Conservation (phyloP, 140 eudicot species). For the Bidens hawaiensis region DNA sequence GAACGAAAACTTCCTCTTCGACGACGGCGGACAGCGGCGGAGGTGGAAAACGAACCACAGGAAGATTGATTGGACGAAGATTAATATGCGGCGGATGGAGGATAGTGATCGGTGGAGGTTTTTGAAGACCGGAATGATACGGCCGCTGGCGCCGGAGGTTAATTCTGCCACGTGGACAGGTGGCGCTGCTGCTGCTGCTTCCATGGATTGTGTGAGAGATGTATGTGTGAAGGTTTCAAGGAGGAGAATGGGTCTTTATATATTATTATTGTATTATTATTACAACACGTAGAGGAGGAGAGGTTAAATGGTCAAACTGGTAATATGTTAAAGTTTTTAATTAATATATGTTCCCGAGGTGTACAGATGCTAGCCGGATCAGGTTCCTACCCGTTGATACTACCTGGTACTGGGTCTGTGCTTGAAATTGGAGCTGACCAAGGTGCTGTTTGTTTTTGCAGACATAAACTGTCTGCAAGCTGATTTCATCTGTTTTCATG, state of each 20-base stretch:
- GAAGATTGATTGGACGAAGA: slow-evolving; percentile 53
- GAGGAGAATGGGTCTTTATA: not conserved
- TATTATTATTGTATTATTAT: too few species aligned
- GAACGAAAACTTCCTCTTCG: slow-evolving; percentile 36
- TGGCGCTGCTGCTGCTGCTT: slow-evolving; percentile 33
- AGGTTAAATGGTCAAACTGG: too few species aligned
- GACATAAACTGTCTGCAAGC: too few species aligned
- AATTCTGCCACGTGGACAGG: slow-evolving; percentile 75
- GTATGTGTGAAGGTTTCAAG: not conserved
- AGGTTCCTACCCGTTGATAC: too few species aligned
- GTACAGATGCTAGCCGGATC: too few species aligned
- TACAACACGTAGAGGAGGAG: too few species aligned
- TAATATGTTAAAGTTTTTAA: too few species aligned
- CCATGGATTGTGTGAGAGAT: slow-evolving; percentile 24
- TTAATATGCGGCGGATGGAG: slow-evolving; percentile 42
- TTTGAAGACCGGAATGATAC: slow-evolving; percentile 70
- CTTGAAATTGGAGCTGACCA: too few species aligned
- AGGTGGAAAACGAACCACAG: slow-evolving; percentile 56
- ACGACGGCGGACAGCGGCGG: slow-evolving; percentile 46
- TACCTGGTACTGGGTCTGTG: too few species aligned
- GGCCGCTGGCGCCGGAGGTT: slow-evolving; percentile 97
- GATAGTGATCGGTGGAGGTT: slow-evolving; percentile 49
- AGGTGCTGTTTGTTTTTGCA: too few species aligned
- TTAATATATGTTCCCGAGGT: too few species aligned
- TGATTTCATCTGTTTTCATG: too few species aligned